These are phyloP conservation scores for Leucogyrophana mollusca DNA, from an alignment of 768 basidiomycete species.

Conservation along the genomic window DNA sequence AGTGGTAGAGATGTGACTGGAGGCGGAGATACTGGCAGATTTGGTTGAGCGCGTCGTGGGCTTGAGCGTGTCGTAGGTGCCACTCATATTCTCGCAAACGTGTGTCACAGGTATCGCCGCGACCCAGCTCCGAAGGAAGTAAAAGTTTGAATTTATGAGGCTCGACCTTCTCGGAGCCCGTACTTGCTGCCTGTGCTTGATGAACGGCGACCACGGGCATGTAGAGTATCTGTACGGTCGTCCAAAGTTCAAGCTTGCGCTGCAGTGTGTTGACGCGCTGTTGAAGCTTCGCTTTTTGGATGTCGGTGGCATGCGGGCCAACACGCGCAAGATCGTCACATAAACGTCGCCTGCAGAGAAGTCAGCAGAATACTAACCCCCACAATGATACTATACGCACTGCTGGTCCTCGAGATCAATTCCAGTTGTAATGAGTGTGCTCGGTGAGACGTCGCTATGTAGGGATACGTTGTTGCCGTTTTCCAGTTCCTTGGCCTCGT, in stretches of 20 bases:
- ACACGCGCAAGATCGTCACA: not conserved
- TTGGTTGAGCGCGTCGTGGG: conserved; percentile 23
- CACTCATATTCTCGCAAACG: conserved; percentile 20
- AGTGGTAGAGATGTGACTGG: conserved; percentile 25
- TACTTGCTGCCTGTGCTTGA: no score
- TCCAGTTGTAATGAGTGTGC: not conserved
- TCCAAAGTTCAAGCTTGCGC: not conserved
- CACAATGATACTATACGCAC: no score
- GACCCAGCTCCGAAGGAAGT: not conserved
- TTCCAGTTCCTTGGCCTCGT: not conserved
- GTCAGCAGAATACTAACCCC: not conserved
- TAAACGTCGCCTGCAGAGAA: not conserved
- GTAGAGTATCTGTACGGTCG: not conserved
- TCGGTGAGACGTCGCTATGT: not conserved
- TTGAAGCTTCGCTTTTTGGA: not conserved
- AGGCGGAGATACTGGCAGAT: conserved; percentile 28
- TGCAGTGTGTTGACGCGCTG: not conserved
- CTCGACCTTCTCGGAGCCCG: no score
- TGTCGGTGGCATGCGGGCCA: not conserved
- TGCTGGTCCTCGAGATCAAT: not conserved
- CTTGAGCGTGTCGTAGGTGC: conserved; percentile 27
- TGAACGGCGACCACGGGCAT: not conserved
- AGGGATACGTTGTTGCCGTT: not conserved
- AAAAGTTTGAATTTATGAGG: not conserved
- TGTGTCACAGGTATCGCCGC: not conserved